These are phyloP conservation scores for Monosporascus ibericus DNA, from an alignment of 2,329 filamentous ascomycete species.

Conservation along the genomic window DNA sequence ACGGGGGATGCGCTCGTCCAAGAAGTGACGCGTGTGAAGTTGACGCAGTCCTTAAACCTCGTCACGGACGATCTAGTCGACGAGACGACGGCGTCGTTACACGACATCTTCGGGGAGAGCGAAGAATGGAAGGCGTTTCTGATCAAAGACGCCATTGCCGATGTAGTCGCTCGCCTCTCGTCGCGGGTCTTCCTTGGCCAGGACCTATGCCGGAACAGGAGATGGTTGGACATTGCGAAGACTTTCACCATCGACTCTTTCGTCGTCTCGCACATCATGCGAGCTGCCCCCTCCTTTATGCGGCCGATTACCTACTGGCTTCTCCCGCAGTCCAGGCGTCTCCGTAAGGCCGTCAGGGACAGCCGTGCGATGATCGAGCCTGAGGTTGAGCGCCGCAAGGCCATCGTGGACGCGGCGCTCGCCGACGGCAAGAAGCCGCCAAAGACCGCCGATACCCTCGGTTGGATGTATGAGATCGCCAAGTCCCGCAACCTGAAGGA, in stretches of 20 bases:
- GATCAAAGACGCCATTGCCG: conserved; percentile 31
- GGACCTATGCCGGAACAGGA: conserved; percentile 36
- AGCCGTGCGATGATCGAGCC: conserved; percentile 30
- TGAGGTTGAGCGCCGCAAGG: conserved; percentile 24
- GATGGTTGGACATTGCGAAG: conserved; percentile 40
- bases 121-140: conserved; percentile 33
- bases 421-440: conserved; percentile 23
- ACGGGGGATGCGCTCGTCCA: conserved; percentile 19
- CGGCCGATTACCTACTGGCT: conserved; percentile 38
- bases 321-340: conserved; percentile 31
- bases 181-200: conserved; percentile 43
- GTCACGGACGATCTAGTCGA: conserved; percentile 29
- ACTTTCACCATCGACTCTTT: conserved; percentile 36
- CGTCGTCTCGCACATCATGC: conserved; percentile 29
- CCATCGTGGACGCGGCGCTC: conserved; percentile 16
- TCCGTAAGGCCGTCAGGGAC: conserved; percentile 31
- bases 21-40: conserved; percentile 25
- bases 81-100: conserved; percentile 25
- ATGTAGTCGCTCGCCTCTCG: conserved; percentile 41
- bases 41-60: conserved; percentile 27
- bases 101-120: conserved; percentile 25
- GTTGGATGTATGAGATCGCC: conserved; percentile 36
- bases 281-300: conserved; percentile 32
- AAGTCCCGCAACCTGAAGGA: conserved; percentile 15
- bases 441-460: conserved; percentile 32